A percentile compares a stretch with the other conserved stretches of the same genome.
These are phyloP conservation scores for Cyclotella cryptica DNA, from an alignment of 108 stramenopile species.

Conservation along the genomic window DNA sequence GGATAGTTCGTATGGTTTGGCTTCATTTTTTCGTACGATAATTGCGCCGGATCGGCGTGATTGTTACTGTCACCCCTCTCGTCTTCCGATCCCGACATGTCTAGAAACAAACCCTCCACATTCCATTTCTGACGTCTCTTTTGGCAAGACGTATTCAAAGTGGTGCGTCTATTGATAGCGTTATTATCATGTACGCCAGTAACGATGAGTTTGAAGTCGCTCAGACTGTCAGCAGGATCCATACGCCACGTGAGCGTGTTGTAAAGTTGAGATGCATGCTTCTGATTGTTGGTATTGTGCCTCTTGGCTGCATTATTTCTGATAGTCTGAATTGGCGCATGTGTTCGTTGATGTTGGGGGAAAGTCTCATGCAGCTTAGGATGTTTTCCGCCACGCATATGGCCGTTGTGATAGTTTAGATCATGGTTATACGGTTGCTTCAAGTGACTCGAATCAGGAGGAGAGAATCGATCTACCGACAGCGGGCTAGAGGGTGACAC, in stretches of 20 bases:
- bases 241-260: constrained; percentile 57
- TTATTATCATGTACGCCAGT: constrained; percentile 52
- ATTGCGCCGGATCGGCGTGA: background rate
- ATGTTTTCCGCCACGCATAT: background rate
- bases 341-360: background rate
- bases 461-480: background rate
- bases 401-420: background rate
- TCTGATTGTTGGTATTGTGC: background rate
- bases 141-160: constrained; percentile 8
- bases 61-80: constrained; percentile 16
- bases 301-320: background rate
- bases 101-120: constrained; percentile 49
- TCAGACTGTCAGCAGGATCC: constrained; percentile 58
- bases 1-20: constrained; percentile 1
- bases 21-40: background rate
- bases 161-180: constrained; percentile 29
- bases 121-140: constrained; percentile 44
- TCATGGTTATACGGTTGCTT: background rate
- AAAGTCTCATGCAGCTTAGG: background rate
- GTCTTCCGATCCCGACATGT: constrained; percentile 38
- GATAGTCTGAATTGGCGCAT: background rate
- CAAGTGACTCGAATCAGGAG: background rate
- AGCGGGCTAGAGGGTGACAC: background rate
- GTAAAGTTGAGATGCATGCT: background rate
- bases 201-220: constrained; percentile 57